Conservation (phyloP, 345 rosid genomes). For the Populus alba region DNA sequence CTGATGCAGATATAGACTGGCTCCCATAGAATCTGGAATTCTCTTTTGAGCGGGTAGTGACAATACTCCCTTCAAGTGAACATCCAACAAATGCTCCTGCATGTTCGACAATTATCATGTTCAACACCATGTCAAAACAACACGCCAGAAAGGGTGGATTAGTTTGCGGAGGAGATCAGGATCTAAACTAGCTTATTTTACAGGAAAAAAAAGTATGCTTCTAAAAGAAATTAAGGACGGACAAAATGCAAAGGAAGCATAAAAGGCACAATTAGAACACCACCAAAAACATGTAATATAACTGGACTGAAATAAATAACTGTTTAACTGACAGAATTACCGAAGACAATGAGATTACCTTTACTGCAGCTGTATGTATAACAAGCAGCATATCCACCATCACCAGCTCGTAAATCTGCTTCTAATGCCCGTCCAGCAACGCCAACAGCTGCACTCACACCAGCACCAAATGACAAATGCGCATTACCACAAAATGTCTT, state of each 20-base stretch:
- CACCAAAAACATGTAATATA: not conserved
- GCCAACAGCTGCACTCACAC: slow-evolving; percentile 89
- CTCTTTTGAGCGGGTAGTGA: slow-evolving; percentile 66
- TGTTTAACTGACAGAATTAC: not conserved
- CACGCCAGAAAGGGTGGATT: not conserved
- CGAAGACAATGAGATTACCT: slow-evolving; percentile 44
- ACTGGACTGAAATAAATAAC: not conserved
- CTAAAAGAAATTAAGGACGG: not conserved
- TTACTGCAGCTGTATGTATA: slow-evolving; percentile 97
- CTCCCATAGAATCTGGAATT: slow-evolving; percentile 83
- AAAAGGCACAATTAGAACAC: not conserved
- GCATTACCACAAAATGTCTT: slow-evolving; percentile 78
- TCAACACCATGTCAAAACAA: not conserved
- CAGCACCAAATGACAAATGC: slow-evolving; percentile 89
- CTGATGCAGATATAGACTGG: slow-evolving; percentile 66
- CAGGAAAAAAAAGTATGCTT: not conserved
- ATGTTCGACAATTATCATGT: not conserved
- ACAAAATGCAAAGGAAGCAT: not conserved
- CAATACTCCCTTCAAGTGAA: slow-evolving; percentile 82
- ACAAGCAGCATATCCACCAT: slow-evolving; percentile 91
- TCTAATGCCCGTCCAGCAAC: slow-evolving; percentile 74
- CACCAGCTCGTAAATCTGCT: slow-evolving; percentile 90
- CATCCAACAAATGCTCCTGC: slow-evolving; percentile 94
- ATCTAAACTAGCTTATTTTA: not conserved
- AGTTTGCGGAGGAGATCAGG: not conserved